A percentile compares a stretch with the other conserved stretches of the same genome.
These are phyloP conservation scores for Pistacia integerrima DNA, from an alignment of 345 rosid genomes.

Conservation along the genomic window DNA sequence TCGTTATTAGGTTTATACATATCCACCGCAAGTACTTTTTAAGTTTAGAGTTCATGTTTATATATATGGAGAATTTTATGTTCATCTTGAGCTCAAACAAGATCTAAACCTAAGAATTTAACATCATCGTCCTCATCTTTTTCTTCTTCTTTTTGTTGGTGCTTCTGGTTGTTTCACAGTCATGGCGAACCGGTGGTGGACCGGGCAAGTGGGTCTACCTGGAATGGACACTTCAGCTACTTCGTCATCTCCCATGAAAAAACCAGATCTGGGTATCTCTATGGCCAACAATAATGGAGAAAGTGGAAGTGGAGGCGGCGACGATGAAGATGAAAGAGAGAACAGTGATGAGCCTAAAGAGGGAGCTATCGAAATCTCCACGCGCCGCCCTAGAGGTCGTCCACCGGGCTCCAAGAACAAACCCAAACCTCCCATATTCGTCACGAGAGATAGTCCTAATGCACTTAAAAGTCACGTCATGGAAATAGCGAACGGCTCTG, in stretches of 20 bases:
- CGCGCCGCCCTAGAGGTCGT: conserved; percentile 53
- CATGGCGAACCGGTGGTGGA: conserved; percentile 81
- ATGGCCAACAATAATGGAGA: conserved; percentile 28
- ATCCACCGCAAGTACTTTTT: background rate
- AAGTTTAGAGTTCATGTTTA: background rate
- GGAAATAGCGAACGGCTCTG: conserved; percentile 56
- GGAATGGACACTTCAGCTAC: conserved; percentile 40
- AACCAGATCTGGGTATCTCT: conserved; percentile 33
- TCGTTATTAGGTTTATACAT: background rate
- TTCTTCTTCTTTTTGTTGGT: background rate
- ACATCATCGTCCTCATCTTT: background rate
- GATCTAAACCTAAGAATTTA: conserved; percentile 14
- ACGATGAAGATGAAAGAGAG: conserved; percentile 45
- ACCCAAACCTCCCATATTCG: conserved; percentile 59
- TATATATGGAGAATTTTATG: conserved; percentile 2
- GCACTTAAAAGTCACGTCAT: conserved; percentile 62
- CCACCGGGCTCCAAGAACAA: conserved; percentile 66
- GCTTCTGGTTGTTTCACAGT: conserved; percentile 12
- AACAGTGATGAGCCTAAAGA: conserved; percentile 54
- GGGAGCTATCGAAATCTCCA: conserved; percentile 44
- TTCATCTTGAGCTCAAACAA: background rate
- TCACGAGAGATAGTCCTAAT: conserved; percentile 64
- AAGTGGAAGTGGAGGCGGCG: conserved; percentile 26
- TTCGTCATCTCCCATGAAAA: conserved; percentile 38
- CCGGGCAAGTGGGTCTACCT: conserved; percentile 48